Evolutionary conservation across 495 filamentous ascomycete genomes (phyloP), one percentile per base, ranked within the genome.

Genomic region (Xylaria intraflava): DNA sequence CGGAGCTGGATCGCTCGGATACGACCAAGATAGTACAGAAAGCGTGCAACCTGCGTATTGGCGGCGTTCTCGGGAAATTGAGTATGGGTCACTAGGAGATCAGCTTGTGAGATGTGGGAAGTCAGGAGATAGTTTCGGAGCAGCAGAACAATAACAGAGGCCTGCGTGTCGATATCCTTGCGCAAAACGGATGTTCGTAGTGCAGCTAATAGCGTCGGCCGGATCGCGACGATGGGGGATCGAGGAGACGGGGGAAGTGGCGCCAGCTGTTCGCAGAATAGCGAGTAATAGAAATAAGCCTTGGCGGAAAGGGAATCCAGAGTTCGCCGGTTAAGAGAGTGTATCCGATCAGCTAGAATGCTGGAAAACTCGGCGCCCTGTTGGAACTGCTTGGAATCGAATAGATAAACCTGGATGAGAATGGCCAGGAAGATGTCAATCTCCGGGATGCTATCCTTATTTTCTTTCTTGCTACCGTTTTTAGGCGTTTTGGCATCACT

Each of bases 31-130:
- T 97, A 97, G 75, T 91, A 98, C 44, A 97, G 75, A 72, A 94
- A 97, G 47, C 93, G 82, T 20, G 93, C 92, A 62, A 98, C 93
- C 72, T 97, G 93, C 65, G 96, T 98, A 70, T 96, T 97, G 46
- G 90, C 89, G 4, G 93, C 93, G 61, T 88, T 88, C 35, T 87
- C 75, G 26, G 93, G 94, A 70, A 98, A 97, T 62, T 89, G 83
- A 44, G 92, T 96, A 71, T 97, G 94, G 27, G 87, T 88, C 55
- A 98, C 89, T 49, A 98, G 77, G 33, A 96, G 83, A 70, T 98
- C 94, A 55, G 94, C 93, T 76, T 97, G 93, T 19, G 89, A 84
- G 70, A 97, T 96, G 69, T 97, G 91, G 41, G 94, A 95, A 11
- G 94, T 97, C 23, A 86, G 84, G 57, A 98, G 83, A 67, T 98